Base-by-base conservation (phyloP, 2,329 filamentous ascomycete species). In the Diaporthe destruens region DNA sequence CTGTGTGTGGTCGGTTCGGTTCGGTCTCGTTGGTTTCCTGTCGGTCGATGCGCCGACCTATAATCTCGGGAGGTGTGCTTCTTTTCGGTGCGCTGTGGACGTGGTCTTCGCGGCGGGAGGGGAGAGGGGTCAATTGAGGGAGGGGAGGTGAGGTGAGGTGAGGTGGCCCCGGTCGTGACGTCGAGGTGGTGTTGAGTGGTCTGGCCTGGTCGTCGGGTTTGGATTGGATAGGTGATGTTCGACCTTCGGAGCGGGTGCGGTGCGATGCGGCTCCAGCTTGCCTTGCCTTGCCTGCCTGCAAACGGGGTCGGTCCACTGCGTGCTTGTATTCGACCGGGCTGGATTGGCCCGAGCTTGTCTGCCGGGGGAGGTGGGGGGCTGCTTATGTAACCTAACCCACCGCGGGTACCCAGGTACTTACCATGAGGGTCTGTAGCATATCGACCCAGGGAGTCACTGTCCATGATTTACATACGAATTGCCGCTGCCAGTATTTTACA, bases 311-410 rank as follows among this genome's bases (percentile, higher is more conserved):
- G 34, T 36, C 34, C 7, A 11, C 9, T 36, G 34, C 2, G 2
- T 39, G 42, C 47, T 68, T 71, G 55, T 14, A 18, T 68, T 61
- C 57, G 16, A 36, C 34, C 2, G 20, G 32, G 29, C 29, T 56
- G 54, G 71, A 55, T 71, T 66, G 68, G 67, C 51, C 32, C 14
- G 51, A 65, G 59, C 57, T 61, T 3, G 2, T 6, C 29, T 53
- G 61, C 29, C 23, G 51, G 55, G 55, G 23, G 34, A 49, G 23
- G 47, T 25, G 12, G 16, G 49, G 49, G 11, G 1, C 0, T 42
- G 71, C 32, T 70, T 66, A n/a, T n/a, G n/a, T n/a, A n/a, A n/a
- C n/a, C n/a, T n/a, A n/a, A n/a, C n/a, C n/a, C n/a, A n/a, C n/a
- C n/a, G n/a, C n/a, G n/a, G n/a, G n/a, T n/a, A n/a, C n/a, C n/a